phyloP scores from a whole-genome alignment of 257 asterid genomes.

The Jacaranda mimosifolia region DNA sequence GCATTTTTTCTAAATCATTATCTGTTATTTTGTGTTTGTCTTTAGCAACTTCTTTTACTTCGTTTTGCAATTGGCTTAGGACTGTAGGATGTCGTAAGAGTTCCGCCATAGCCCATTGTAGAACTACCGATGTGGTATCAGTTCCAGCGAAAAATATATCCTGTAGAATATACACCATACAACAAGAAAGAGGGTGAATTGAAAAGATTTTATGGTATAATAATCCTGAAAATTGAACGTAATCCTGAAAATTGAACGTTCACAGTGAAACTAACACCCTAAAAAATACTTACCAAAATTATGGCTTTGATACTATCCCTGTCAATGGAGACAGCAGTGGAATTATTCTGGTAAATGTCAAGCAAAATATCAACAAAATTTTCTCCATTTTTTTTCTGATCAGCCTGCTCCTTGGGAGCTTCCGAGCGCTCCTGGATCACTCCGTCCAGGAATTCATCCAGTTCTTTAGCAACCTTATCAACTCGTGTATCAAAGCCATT shows the following conservation, averaged over 20 bases:
- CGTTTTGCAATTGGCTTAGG: constrained; percentile 38
- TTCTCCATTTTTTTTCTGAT: background rate
- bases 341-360: constrained; percentile 32
- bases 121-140: constrained; percentile 42
- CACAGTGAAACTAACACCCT: too few relatives aligned
- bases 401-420: background rate
- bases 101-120: constrained; percentile 67
- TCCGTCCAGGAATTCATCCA: constrained; percentile 44
- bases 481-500: constrained; percentile 47
- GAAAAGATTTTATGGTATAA: too few relatives aligned
- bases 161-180: constrained; percentile 29
- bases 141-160: constrained; percentile 62
- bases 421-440: constrained; percentile 39
- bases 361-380: constrained; percentile 55
- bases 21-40: constrained; percentile 35
- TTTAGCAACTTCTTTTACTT: constrained; percentile 38
- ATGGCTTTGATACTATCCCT: constrained; percentile 46
- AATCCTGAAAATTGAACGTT: too few relatives aligned
- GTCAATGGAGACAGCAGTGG: constrained; percentile 37
- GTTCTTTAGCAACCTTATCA: constrained; percentile 26
- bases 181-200: too few relatives aligned
- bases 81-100: constrained; percentile 43
- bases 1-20: constrained; percentile 55
- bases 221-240: too few relatives aligned
- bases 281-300: constrained; percentile 45